Conservation (phyloP, 129 eudicot genomes). For the Flaveria robusta region DNA sequence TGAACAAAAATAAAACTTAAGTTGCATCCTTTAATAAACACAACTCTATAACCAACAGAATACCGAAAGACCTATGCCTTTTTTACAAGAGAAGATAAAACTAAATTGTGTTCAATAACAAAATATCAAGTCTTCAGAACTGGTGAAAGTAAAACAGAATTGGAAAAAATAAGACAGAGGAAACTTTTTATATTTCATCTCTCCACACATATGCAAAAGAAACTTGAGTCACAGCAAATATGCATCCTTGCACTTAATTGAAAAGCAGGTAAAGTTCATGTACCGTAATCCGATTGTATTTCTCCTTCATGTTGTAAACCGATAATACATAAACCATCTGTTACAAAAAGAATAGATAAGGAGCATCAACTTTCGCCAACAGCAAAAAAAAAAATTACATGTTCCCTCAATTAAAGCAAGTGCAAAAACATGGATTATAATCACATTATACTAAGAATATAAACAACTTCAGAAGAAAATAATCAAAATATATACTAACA, state of each 20-base stretch:
- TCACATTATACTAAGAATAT: slow-evolving; percentile 5
- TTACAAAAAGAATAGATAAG: slow-evolving; percentile 26
- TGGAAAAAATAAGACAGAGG: too few relatives aligned
- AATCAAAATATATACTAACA: slow-evolving; percentile 2
- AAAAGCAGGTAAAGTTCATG: slow-evolving; percentile 24
- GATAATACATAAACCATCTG: slow-evolving; percentile 97
- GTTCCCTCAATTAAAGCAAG: slow-evolving; percentile 24
- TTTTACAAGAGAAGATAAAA: slow-evolving; percentile 12
- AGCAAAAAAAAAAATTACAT: slow-evolving; percentile 9
- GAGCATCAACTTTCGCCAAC: slow-evolving; percentile 14
- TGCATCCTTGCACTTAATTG: slow-evolving; percentile 10
- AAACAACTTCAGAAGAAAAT: slow-evolving; percentile 16
- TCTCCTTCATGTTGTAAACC: slow-evolving; percentile 94
- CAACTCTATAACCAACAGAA: slow-evolving; percentile 15
- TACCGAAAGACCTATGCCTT: slow-evolving; percentile 1
- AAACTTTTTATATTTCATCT: slow-evolving; percentile 9
- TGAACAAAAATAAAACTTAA: neutral
- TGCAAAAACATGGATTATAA: slow-evolving; percentile 18
- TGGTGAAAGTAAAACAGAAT: neutral
- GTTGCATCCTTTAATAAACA: slow-evolving; percentile 8
- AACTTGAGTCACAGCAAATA: neutral
- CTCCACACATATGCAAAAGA: slow-evolving; percentile 20
- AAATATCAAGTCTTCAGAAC: slow-evolving; percentile 15
- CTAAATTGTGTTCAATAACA: slow-evolving; percentile 7
- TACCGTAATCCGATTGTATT: slow-evolving; percentile 87